Base-by-base conservation (phyloP, 2,329 filamentous ascomycete genomes). In the Ophiobolus disseminans region DNA sequence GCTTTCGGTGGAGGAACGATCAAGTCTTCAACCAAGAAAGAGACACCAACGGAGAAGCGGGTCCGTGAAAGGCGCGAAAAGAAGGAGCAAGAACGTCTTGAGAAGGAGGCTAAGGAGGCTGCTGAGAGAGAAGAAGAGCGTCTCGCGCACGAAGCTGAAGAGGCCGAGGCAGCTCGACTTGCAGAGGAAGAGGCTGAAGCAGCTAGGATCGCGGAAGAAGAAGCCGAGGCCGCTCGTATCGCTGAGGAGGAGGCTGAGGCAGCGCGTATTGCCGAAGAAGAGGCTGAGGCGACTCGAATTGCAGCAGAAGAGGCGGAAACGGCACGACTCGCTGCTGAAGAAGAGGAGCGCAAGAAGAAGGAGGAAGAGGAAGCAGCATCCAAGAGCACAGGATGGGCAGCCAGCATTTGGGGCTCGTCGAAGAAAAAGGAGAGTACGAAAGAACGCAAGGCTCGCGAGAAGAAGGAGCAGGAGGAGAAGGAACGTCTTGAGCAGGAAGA, bases 341-440 rank as follows among this genome's bases (percentile, higher is more conserved):
- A 59, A 28, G 58, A 26, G 37, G 43, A 46, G 48, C 37, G 17
- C 36, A 51, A 44, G 52, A 51, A 19, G 49, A 58, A 45, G 17
- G 42, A 58, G 57, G 59, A 58, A 25, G 53, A 58, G 28, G 52
- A 46, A 6, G 53, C 50, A 40, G 51, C 52, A 16, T 48, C 55
- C 53, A 66, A 73, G 66, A 73, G 68, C 62, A 52, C 57, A 23
- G 62, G 60, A 2, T 66, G 63, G 63, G 67, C 61, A 20, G 53
- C 60, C 25, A 60, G 57, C 25, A 54, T 63, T 16, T 63, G 53
- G 53, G 57, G 59, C 11, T 58, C 57, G 4, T 60, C 70, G 63
- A 67, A 63, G 51, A 79, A 82, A 56, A 74, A 69, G 31, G 68
- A 70, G 42, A 57, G 38, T 8, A 17, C 57, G 43, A 68, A 68